A percentile compares a stretch with the other conserved stretches of the same genome.
Conservation (phyloP, 345 rosid genomes). For the Turritis glabra region DNA sequence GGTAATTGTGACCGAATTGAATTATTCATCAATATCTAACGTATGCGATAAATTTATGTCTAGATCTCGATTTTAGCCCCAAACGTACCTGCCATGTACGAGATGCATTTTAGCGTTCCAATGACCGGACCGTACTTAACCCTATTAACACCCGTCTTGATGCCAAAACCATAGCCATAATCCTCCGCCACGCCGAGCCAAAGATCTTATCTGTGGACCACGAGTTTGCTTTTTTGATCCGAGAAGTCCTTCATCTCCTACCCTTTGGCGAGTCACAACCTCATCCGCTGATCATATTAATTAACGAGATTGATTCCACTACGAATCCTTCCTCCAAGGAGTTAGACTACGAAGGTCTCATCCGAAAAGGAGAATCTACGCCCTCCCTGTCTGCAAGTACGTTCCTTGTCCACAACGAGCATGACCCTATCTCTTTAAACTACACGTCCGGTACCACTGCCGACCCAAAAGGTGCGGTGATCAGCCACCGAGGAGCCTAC, state of each 20-base stretch:
- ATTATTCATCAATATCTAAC: neutral
- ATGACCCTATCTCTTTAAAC: slow-evolving; percentile 75
- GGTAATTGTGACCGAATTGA: too few relatives aligned
- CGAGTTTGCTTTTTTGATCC: slow-evolving; percentile 48
- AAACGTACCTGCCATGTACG: slow-evolving; percentile 78
- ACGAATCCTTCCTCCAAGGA: neutral
- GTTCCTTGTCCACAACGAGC: slow-evolving; percentile 45
- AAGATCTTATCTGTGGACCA: slow-evolving; percentile 63
- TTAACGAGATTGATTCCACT: slow-evolving; percentile 6
- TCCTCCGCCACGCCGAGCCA: slow-evolving; percentile 57
- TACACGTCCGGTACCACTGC: slow-evolving; percentile 89
- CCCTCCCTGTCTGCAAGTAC: slow-evolving; percentile 25
- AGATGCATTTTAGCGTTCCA: slow-evolving; percentile 89
- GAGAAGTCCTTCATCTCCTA: slow-evolving; percentile 49
- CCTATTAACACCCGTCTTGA: slow-evolving; percentile 74
- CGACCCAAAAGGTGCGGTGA: slow-evolving; percentile 81
- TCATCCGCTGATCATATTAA: slow-evolving; percentile 34
- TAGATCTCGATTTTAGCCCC: slow-evolving; percentile 88
- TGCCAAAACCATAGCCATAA: slow-evolving; percentile 52
- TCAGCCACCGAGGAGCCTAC: slow-evolving; percentile 78
- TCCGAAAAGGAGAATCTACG: slow-evolving; percentile 43
- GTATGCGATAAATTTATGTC: neutral
- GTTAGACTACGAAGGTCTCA: slow-evolving; percentile 53
- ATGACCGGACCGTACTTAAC: slow-evolving; percentile 83
- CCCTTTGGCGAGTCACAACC: slow-evolving; percentile 40